Percentiles rank a stretch among this genome's conserved stretches.
These are phyloP conservation scores for Lachnellula suecica DNA, from an alignment of 2,329 filamentous ascomycete genomes.

Conservation along the genomic window DNA sequence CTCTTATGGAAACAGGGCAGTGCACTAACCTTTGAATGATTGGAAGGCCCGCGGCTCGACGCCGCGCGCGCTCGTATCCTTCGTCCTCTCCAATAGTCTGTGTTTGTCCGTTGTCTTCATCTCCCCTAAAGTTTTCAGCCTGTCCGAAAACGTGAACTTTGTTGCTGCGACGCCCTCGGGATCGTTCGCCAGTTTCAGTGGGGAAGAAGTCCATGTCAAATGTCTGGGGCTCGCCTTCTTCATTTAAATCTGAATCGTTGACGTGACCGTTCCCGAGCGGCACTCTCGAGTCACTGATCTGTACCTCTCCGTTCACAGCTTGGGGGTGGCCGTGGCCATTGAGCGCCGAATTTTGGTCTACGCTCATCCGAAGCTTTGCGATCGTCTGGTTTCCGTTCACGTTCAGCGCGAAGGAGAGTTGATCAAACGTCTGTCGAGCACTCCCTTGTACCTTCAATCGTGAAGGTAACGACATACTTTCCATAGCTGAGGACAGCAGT, in stretches of 20 bases:
- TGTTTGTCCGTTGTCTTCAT: slow-evolving; percentile 18
- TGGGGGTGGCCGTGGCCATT: slow-evolving; percentile 18
- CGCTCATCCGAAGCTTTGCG: slow-evolving; percentile 68
- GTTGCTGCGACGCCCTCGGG: slow-evolving; percentile 25
- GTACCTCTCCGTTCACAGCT: slow-evolving; percentile 5
- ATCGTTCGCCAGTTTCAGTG: slow-evolving; percentile 21
- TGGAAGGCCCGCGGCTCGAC: slow-evolving; percentile 31
- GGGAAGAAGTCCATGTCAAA: slow-evolving; percentile 38
- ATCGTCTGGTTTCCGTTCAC: slow-evolving; percentile 78
- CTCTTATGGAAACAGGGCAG: background rate
- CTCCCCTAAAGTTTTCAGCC: slow-evolving; percentile 32
- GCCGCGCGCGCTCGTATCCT: slow-evolving; percentile 32
- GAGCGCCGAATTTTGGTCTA: slow-evolving; percentile 21
- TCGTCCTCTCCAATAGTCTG: slow-evolving; percentile 25
- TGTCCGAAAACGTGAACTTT: slow-evolving; percentile 38
- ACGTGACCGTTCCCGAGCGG: slow-evolving; percentile 5
- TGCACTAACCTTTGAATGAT: slow-evolving; percentile 32
- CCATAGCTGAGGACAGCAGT: slow-evolving; percentile 72
- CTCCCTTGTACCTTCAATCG: slow-evolving; percentile 55
- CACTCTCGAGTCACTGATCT: slow-evolving; percentile 21
- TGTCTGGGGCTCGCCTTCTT: slow-evolving; percentile 30
- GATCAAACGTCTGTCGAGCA: slow-evolving; percentile 50
- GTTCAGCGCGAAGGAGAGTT: slow-evolving; percentile 67
- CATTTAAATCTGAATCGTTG: slow-evolving; percentile 25
- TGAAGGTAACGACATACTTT: slow-evolving; percentile 76